These are phyloP conservation scores for Phytophthora aleatoria DNA, from an alignment of 352 stramenopile genomes.

Conservation along the genomic window DNA sequence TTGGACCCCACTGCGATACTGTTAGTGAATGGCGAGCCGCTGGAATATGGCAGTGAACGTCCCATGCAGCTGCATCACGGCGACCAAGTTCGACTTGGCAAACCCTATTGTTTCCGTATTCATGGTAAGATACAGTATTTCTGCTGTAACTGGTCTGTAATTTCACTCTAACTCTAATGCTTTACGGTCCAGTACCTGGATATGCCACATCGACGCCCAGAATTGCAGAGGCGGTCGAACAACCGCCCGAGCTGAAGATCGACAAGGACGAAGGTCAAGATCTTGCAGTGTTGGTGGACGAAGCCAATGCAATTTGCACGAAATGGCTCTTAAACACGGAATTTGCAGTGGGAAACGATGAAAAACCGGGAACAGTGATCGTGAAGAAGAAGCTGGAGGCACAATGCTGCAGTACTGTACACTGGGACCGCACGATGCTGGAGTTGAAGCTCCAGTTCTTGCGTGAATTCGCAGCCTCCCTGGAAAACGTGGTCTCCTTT, in stretches of 20 bases:
- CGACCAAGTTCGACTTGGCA: slow-evolving; percentile 52
- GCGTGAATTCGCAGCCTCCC: slow-evolving; percentile 47
- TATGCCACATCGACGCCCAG: slow-evolving; percentile 13
- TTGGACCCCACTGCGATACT: slow-evolving; percentile 41
- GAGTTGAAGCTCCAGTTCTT: slow-evolving; percentile 54
- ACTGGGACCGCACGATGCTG: slow-evolving; percentile 51
- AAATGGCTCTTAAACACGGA: slow-evolving; percentile 60
- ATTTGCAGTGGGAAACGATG: slow-evolving; percentile 34
- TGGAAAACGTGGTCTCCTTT: slow-evolving; percentile 41
- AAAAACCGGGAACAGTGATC: slow-evolving; percentile 26
- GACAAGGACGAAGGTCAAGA: slow-evolving; percentile 24
- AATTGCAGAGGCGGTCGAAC: slow-evolving; percentile 36
- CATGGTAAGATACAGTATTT: slow-evolving; percentile 36
- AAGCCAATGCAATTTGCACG: slow-evolving; percentile 66
- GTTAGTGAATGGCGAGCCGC: slow-evolving; percentile 40
- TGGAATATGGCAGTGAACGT: slow-evolving; percentile 21
- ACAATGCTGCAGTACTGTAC: slow-evolving; percentile 45
- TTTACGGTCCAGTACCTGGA: slow-evolving; percentile 26
- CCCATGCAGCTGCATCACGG: slow-evolving; percentile 45
- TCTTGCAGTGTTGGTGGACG: slow-evolving; percentile 43
- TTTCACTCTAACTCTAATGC: not conserved
- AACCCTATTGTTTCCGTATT: slow-evolving; percentile 47
- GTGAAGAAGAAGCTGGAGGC: slow-evolving; percentile 56
- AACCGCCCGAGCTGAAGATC: slow-evolving; percentile 29
- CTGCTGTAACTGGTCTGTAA: not conserved